Evolutionary conservation across 805 yeast genomes (phyloP), one percentile per base, ranked within the genome.

Genomic region (Barnettozyma sucrosica): DNA sequence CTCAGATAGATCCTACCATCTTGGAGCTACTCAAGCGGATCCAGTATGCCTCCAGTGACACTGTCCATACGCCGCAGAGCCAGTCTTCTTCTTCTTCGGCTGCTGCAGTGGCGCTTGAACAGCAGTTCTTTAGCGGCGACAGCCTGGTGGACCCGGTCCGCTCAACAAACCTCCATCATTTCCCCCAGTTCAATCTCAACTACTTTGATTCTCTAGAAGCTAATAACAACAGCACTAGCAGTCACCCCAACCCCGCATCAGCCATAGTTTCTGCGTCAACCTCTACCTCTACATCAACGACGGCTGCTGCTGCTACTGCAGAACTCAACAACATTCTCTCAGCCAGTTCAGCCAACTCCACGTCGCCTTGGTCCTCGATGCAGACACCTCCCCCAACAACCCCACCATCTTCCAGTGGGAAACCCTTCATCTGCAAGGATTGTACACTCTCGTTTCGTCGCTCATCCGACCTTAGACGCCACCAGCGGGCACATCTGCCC

Each of bases 401-500:
- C 4, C 40, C 51, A 10, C 40, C 49, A 4, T 47, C 52, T 7
- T 46, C 44, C 4, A 51, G 56, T 10, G 58, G 57, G 23, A 66
- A 78, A 51, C 75, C 76, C 40, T 81, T 72, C 55, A 69, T 76
- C 6, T 85, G 95, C 62, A 57, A 63, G 5, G 74, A 76, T 52
- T 85, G 95, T 63, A 63, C 74, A 2, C 67, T 83, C 66, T 74
- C 80, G 32, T 85, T 85, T 62, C 71, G 84, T 45, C 69, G 93
- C 34, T 76, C 85, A 1, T 75, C 83, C 3, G 92, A 84, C 64
- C 70, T 84, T 55, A 81, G 81, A 60, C 72, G 92, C 47, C 93
- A 85, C 59, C 86, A 81, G 56, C 80, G 85, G 58, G 87, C 83
- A 38, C 95, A 85, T 65, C 65, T 83, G 41, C 72, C 80, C 21